Evolutionary conservation across 2,329 filamentous ascomycete species (phyloP).

Genomic region (Microdochium bolleyi): DNA sequence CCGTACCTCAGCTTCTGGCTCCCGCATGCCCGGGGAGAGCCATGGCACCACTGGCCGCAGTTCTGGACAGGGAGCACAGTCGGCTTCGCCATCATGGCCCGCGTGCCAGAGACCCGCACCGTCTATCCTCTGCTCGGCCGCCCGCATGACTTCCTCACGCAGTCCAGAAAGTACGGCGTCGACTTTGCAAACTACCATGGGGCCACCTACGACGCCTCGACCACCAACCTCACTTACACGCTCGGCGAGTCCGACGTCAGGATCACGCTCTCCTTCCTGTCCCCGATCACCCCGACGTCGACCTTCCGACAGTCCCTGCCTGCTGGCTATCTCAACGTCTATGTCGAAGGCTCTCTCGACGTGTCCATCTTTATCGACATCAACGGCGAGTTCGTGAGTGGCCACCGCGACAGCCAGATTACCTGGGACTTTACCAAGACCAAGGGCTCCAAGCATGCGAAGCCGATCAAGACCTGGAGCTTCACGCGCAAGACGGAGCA

Average conservation of each 20-base stretch:
- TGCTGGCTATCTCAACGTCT: slow-evolving; percentile 69
- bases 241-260: slow-evolving; percentile 23
- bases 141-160: slow-evolving; percentile 37
- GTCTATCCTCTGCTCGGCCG: slow-evolving; percentile 44
- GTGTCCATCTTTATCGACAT: slow-evolving; percentile 60
- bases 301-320: slow-evolving; percentile 74
- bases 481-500: slow-evolving; percentile 53
- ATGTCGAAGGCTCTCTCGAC: slow-evolving; percentile 58
- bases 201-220: slow-evolving; percentile 38
- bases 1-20: slow-evolving; percentile 57
- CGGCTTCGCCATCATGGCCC: slow-evolving; percentile 42
- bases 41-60: slow-evolving; percentile 82
- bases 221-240: slow-evolving; percentile 40
- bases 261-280: slow-evolving; percentile 51
- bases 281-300: slow-evolving; percentile 73
- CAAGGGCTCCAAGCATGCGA: slow-evolving; percentile 29
- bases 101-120: slow-evolving; percentile 28
- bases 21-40: slow-evolving; percentile 58
- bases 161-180: slow-evolving; percentile 25
- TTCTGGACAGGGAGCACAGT: slow-evolving; percentile 60
- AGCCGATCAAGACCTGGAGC: slow-evolving; percentile 56
- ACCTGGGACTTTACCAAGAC: slow-evolving; percentile 50
- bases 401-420: slow-evolving; percentile 60
- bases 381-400: slow-evolving; percentile 77
- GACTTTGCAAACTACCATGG: slow-evolving; percentile 33